Evolutionary conservation across 208 protist species (phyloP), one percentile per base, ranked within the genome.

Genomic region (Trypanosoma brucei): DNA sequence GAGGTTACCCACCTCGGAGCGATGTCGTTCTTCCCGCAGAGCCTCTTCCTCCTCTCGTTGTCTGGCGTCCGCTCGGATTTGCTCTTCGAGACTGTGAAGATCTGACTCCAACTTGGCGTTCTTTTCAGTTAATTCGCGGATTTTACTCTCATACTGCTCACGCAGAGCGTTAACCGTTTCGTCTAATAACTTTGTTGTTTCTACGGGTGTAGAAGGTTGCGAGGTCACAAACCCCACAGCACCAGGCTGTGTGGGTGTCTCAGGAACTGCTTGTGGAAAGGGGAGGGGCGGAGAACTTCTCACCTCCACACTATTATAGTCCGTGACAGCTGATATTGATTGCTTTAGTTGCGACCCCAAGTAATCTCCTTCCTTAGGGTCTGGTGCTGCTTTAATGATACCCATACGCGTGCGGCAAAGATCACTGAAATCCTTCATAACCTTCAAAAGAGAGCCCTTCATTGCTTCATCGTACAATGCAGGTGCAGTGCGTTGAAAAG

Each of bases 401-500:
- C 4, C 37, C 5, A 36, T 35, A 56, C 44, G 59, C 35, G 46
- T 44, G 6, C 53, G 46, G 46, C 59, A 72, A 48, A 72, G 60
- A 33, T 60, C 53, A 9, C 74, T 79, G 22, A 79, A 68, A 31
- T 57, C 46, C 22, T 54, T 45, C 30, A 74, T 64, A 6, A 70
- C 35, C 34, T 42, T 51, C 11, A 70, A 56, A 22, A 79, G 37
- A 4, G 39, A 58, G 3, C 62, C 8, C n/a, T 78, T 72, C 66
- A 81, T 72, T 22, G 14, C 42, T 22, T 58, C 72, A 61, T 93
- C 84, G 65, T 91, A 93, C 30, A 85, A 49, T 7, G 59, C 77
- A 4, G 78, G 78, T 1, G 70, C 42, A 44, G 75, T 70, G 11
- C 71, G 55, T 30, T 66, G 59, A 36, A 91, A 82, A 22, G 76